Percentiles rank a stretch among this genome's conserved stretches.
phyloP scores from a whole-genome alignment of 257 asterid species.

The Solanum tarapatanum region DNA sequence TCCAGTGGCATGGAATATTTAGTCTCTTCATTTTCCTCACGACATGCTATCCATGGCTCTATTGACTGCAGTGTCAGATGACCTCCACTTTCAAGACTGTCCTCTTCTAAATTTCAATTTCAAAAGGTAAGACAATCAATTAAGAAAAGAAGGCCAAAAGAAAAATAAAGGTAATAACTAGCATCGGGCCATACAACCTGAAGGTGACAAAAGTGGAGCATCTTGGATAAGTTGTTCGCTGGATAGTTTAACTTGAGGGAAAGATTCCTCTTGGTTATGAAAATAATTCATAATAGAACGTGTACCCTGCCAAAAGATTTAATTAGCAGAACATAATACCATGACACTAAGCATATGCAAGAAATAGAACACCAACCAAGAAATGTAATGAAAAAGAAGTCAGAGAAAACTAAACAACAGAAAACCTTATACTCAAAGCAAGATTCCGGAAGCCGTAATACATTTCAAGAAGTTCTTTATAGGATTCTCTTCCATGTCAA shows the following conservation, averaged over 20 bases:
- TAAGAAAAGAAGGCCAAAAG: not conserved
- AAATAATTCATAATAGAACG: constrained; percentile 72
- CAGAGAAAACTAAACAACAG: not conserved
- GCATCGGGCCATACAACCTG: constrained; percentile 36
- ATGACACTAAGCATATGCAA: not conserved
- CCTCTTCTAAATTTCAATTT: not conserved
- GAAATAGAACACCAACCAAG: not conserved
- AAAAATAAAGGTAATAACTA: constrained; percentile 2
- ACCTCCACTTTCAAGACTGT: constrained; percentile 23
- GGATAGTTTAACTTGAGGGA: constrained; percentile 18
- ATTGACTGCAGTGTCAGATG: constrained; percentile 12
- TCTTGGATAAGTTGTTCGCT: constrained; percentile 24
- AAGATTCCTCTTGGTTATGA: constrained; percentile 29
- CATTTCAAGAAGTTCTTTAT: not conserved
- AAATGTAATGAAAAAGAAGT: not conserved
- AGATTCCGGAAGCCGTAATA: not conserved
- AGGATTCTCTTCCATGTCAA: not conserved
- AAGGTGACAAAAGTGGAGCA: constrained; percentile 25
- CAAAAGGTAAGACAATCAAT: constrained; percentile 8
- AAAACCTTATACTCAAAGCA: not conserved
- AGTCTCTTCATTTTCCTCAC: constrained; percentile 24
- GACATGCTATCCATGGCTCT: constrained; percentile 15
- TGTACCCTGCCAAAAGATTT: constrained; percentile 64
- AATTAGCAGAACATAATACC: constrained; percentile 1
- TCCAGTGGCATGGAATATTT: constrained; percentile 10